Evolutionary conservation across 1,284 basidiomycete species (phyloP).

Genomic region (Vanrija sp.): DNA sequence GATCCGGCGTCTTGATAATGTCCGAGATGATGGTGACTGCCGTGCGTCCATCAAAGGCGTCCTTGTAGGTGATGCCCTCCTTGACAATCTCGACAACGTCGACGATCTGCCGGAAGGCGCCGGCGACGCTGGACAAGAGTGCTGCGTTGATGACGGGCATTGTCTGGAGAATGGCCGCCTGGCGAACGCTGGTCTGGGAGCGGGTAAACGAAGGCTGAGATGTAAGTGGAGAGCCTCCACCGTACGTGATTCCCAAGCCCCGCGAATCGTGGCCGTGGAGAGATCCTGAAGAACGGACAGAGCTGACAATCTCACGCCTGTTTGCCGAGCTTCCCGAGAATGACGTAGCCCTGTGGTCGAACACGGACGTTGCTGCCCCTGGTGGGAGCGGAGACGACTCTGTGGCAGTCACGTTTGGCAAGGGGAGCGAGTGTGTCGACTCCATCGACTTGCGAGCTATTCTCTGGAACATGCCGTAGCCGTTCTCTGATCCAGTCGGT

Average conservation of each 20-base stretch:
- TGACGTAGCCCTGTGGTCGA: conserved; percentile 43
- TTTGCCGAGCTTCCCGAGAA: conserved; percentile 41
- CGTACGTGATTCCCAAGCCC: conserved; percentile 1
- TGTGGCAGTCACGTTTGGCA: conserved; percentile 9
- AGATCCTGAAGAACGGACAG: conserved; percentile 36
- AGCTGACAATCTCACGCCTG: conserved; percentile 31
- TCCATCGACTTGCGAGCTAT: conserved; percentile 41
- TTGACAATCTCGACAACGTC: conserved; percentile 74
- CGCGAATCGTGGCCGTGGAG: conserved; percentile 9
- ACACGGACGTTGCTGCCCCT: conserved; percentile 26
- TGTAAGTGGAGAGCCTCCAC: conserved; percentile 30
- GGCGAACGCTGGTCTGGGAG: conserved; percentile 21
- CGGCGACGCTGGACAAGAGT: conserved; percentile 86
- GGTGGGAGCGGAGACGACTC: conserved; percentile 27
- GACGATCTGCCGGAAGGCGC: conserved; percentile 83
- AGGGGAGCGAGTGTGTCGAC: conserved; percentile 39
- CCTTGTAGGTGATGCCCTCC: conserved; percentile 92
- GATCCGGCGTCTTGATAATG: conserved; percentile 96
- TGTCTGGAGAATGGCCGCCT: conserved; percentile 45
- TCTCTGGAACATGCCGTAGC: conserved; percentile 24
- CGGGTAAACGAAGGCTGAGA: conserved; percentile 36
- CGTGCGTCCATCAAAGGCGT: conserved; percentile 92
- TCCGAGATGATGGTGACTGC: conserved; percentile 95
- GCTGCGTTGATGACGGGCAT: conserved; percentile 78
- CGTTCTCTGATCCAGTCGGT: conserved; percentile 40